phyloP scores from a whole-genome alignment of 768 basidiomycete species.

The Megacollybia marginata region DNA sequence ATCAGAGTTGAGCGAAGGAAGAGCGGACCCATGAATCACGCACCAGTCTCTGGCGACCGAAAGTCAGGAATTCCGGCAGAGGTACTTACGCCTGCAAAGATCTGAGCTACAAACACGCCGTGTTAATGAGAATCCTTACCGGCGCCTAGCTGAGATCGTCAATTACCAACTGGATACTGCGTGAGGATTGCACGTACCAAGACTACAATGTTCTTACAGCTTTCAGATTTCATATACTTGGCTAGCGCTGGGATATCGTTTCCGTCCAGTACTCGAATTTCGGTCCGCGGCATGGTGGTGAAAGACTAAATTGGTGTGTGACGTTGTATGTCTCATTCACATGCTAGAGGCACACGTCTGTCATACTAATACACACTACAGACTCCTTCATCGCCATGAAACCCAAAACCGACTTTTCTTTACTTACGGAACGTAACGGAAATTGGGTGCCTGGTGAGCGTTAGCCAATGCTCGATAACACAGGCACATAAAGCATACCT shows the following conservation, averaged over 20 bases:
- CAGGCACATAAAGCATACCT: conserved; percentile 34
- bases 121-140: conserved; percentile 30
- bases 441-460: conserved; percentile 43
- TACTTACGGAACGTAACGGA: conserved; percentile 40
- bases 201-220: conserved; percentile 62
- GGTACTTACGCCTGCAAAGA: conserved; percentile 57
- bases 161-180: background rate
- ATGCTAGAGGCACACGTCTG: too few species aligned
- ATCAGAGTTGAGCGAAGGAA: too few species aligned
- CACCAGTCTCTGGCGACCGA: conserved; percentile 77
- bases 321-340: too few species aligned
- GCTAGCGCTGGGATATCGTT: conserved; percentile 42
- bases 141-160: conserved; percentile 48
- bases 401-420: too few species aligned
- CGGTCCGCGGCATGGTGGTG: too few species aligned
- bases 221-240: conserved; percentile 60
- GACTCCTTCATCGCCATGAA: too few species aligned
- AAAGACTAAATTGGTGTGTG: too few species aligned
- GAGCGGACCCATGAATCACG: conserved; percentile 10
- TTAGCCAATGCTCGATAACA: background rate
- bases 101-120: background rate
- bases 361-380: too few species aligned
- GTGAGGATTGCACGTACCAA: conserved; percentile 44
- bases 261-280: conserved; percentile 16
- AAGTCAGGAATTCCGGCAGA: conserved; percentile 88